These are phyloP conservation scores for Nemania sp. DNA, from an alignment of 2,329 filamentous ascomycete species.

Conservation along the genomic window DNA sequence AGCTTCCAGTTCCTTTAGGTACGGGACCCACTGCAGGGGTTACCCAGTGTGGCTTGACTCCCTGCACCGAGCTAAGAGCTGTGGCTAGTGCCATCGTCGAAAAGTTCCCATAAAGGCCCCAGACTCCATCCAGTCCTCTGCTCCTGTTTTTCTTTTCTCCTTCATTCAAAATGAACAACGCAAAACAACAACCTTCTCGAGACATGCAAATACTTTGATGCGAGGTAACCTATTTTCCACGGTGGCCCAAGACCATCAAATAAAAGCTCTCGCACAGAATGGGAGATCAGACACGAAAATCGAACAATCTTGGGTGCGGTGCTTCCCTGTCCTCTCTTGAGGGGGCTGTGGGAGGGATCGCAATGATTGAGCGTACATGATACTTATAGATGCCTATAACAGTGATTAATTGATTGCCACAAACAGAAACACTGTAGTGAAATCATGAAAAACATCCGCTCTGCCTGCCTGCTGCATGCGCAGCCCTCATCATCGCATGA, in stretches of 20 bases:
- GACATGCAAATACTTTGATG: constrained; percentile 46
- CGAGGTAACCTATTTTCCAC: constrained; percentile 49
- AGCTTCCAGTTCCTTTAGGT: no score
- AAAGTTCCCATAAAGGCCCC: constrained; percentile 8
- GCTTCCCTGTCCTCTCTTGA: constrained; percentile 48
- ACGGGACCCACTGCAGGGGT: no score
- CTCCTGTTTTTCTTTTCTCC: constrained; percentile 39
- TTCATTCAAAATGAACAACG: constrained; percentile 49
- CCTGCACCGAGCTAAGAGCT: background rate
- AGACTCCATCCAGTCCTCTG: background rate
- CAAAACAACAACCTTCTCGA: constrained; percentile 52
- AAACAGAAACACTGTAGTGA: no score
- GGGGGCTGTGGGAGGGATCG: constrained; percentile 56
- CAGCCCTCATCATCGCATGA: no score
- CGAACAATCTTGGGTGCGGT: constrained; percentile 64
- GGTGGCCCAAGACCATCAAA: constrained; percentile 54
- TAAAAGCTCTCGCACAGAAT: constrained; percentile 51
- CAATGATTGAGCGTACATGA: constrained; percentile 63
- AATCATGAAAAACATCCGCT: no score
- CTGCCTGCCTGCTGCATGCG: no score
- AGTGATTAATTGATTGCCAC: no score
- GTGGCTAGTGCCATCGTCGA: constrained; percentile 24
- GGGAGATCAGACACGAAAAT: constrained; percentile 54
- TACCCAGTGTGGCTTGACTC: constrained; percentile 13
- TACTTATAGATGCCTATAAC: background rate